Evolutionary conservation across 1,284 basidiomycete genomes (phyloP), one percentile per base, ranked within the genome.

Genomic region (Porodaedalea pini): DNA sequence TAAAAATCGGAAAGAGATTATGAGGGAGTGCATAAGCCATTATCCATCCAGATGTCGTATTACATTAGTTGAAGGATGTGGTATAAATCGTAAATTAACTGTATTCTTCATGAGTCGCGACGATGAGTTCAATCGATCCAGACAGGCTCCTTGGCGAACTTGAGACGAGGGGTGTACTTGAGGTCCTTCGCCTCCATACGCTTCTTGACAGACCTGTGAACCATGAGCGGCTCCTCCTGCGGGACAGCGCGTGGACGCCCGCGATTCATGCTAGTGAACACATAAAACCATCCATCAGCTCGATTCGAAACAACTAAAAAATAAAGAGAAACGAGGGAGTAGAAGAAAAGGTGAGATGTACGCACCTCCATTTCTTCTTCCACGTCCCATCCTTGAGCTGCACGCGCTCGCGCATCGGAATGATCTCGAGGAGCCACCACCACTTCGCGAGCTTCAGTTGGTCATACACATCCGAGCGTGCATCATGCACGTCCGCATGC

Each of bases 391-490:
- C 56, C 11, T 25, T 19, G 7, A 23, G 41, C 17, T 51, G 59
- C 25, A 57, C 31, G 4, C 56, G 55, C 47, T 61, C 55, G 15
- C 48, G 23, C 15, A 57, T 32, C 17, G 67, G 61, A 4, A 61
- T 48, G 27, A 58, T 47, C 58, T 66, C 66, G 8, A 68, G 57
- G 21, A 65, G 34, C 65, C 63, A 65, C 65, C 66, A 66, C 15
- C 27, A 50, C 39, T 63, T 64, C 50, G 51, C 44, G n/a, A 61
- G 17, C 41, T 61, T 59, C 41, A 69, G 54, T 48, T 67, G 62
- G 50, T 68, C 68, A 50, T 67, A 63, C 15, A 68, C 59, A 5
- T 54, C 47, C 27, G 61, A 62, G 21, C 58, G 11, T 27, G 62
- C 61, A 54, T 68, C 68, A 27, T 57, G 57, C 36, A 58, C 45